Evolutionary conservation across 75 land plant genomes (phyloP), one percentile per base, ranked within the genome.

Genomic region (Picea sitchensis): DNA sequence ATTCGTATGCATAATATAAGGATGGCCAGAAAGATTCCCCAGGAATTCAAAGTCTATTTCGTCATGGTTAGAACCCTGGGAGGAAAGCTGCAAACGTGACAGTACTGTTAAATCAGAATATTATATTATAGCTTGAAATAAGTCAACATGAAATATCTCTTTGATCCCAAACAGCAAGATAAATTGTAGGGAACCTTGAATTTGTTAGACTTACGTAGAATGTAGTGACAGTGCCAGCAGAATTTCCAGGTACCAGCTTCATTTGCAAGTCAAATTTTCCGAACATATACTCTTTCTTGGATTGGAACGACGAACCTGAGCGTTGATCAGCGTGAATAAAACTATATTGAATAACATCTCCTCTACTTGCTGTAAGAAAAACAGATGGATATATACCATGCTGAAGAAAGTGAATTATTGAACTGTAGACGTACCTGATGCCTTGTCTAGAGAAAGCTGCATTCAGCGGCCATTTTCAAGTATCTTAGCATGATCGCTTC

Each of bases 1-100:
- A 75, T 89, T 89, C 31, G 90, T 85, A 17, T 88, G 90, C 67
- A 88, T 75, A 14, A 73, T 78, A 59, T 86, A 89, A 0, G 86
- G 84, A 77, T 89, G 65, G 47, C 88, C 91, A 58, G 76, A 62
- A 14, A 61, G 63, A 54, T 88, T 88, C 5, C 87, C 87, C 30
- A 84, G 79, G 58, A 89, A 89, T 81, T 89, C 88, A 54, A 89
- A 89, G 68, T 89, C 91, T 15, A 86, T 82, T 74, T 89, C 86
- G 67, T 89, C 88, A 41, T 83, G 91, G 26, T 32, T 71, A 17
- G 57, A 38, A 7, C 84, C 85, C 59, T 77, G 12, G 9, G 89
- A 89, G 2, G 87, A 78, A 65, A 82, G 60, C 88, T 86, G 82
- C 73, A 77, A 68, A 8, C 4, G 41, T 15, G 21, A 26, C 26